Evolutionary conservation across 768 basidiomycete genomes (phyloP), one percentile per base, ranked within the genome.

Genomic region (Calvatia gigantea): DNA sequence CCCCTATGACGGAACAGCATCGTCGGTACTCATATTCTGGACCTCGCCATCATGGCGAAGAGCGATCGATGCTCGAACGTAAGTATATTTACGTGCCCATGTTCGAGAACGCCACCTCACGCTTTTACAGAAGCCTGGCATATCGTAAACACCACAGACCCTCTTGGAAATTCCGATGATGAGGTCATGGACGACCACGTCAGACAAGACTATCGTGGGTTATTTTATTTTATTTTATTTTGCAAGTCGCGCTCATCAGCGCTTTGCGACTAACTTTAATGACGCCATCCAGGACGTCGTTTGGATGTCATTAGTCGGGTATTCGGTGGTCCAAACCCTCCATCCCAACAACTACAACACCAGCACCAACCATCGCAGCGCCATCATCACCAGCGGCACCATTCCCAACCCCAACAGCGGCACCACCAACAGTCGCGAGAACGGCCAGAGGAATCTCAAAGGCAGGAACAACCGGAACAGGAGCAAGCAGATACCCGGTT

Each of bases 161-260:
- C 88, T 14, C 71, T 90, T 14, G 73, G 70, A 11, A 87, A 89
- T 70, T 89, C 89, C 11, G 89, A 91, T 60, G 86, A 86, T 35
- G 89, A 91, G 62, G 68, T 75, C 53, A 73, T 76, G 52, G 86
- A 89, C 56, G 83, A 87, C 54, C 73, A 87, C 60, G 73, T 79
- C 43, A 77, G 80, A 39, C 65, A 76, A 46, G 88, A 91, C 61
- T 89, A 89, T 63, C 74, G 89, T 87, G 63, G 63, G 86, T n/a
- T n/a, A n/a, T n/a, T n/a, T n/a, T n/a, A n/a, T n/a, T n/a, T n/a
- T n/a, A n/a, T n/a, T n/a, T n/a, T 54, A 32, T 43, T 19, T 41
- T 11, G 4, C 7, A 21, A 29, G 27, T 23, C 33, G 21, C 23
- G 38, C 46, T 45, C 43, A 19, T 38, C 19, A 23, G 23, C 65